phyloP scores from a whole-genome alignment of 805 yeast genomes.

The Suhomyces vadensis region DNA sequence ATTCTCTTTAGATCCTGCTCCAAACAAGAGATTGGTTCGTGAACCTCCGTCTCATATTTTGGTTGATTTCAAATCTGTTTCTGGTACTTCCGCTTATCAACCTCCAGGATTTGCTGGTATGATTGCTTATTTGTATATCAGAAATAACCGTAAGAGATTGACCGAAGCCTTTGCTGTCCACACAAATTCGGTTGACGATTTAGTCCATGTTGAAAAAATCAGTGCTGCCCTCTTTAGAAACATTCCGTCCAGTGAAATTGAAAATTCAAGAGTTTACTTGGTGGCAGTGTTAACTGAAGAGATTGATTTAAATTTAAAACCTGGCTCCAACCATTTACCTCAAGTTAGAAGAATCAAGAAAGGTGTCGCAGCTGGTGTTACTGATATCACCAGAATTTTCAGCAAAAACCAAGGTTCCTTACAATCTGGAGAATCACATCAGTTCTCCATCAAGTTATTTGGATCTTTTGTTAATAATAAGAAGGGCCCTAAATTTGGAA shows the following conservation, averaged over 20 bases:
- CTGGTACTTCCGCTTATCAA: slow-evolving; percentile 54
- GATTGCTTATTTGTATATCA: slow-evolving; percentile 69
- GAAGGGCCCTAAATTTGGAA: slow-evolving; percentile 21
- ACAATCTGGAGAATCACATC: slow-evolving; percentile 64
- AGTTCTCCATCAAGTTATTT: slow-evolving; percentile 67
- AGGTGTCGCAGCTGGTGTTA: slow-evolving; percentile 87
- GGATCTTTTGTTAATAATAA: slow-evolving; percentile 61
- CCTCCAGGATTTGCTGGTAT: slow-evolving; percentile 71
- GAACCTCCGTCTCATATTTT: slow-evolving; percentile 65
- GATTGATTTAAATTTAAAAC: slow-evolving; percentile 45
- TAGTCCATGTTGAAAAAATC: slow-evolving; percentile 60
- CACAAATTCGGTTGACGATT: slow-evolving; percentile 56
- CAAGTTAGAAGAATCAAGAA: slow-evolving; percentile 53
- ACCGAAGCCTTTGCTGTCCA: slow-evolving; percentile 80
- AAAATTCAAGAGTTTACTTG: slow-evolving; percentile 65
- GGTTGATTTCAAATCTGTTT: slow-evolving; percentile 73
- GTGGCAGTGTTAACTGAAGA: slow-evolving; percentile 77
- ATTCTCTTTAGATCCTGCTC: slow-evolving; percentile 45
- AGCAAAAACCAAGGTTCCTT: slow-evolving; percentile 62
- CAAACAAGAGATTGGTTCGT: slow-evolving; percentile 47
- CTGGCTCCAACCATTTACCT: slow-evolving; percentile 22
- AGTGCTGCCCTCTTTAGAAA: slow-evolving; percentile 80
- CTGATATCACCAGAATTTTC: slow-evolving; percentile 79
- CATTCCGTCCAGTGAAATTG: slow-evolving; percentile 66
- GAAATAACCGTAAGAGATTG: slow-evolving; percentile 61